Percentiles rank a stretch among this genome's conserved stretches.
These are phyloP conservation scores for Cadophora malorum DNA, from an alignment of 2,329 filamentous ascomycete species.

Conservation along the genomic window DNA sequence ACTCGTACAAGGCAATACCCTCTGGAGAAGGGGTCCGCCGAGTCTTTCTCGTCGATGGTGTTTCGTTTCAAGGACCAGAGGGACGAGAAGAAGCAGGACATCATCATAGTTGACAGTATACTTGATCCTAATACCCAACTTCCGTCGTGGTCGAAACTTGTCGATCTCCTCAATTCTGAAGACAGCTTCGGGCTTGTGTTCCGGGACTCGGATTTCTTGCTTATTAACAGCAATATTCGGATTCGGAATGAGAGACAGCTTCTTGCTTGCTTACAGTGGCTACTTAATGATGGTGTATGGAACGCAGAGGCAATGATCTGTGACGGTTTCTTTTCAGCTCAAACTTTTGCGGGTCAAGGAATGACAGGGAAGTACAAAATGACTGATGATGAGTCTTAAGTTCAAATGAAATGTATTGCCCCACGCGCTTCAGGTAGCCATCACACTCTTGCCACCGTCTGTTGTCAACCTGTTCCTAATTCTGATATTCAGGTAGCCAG, in stretches of 20 bases:
- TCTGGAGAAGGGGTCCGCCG: not conserved
- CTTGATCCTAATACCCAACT: constrained; percentile 25
- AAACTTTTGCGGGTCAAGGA: not conserved
- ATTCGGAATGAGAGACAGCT: constrained; percentile 32
- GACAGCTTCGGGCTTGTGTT: constrained; percentile 27
- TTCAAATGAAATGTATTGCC: not conserved
- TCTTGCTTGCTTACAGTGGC: constrained; percentile 31
- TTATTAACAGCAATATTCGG: constrained; percentile 28
- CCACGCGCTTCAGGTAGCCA: constrained; percentile 36
- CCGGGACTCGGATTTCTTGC: constrained; percentile 25
- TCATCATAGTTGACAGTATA: constrained; percentile 27
- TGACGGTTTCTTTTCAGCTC: not conserved
- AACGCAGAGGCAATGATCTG: constrained; percentile 27
- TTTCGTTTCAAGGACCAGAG: constrained; percentile 25
- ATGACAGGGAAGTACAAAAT: not conserved
- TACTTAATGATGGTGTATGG: constrained; percentile 26
- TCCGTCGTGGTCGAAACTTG: constrained; percentile 30
- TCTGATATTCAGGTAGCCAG: constrained; percentile 47
- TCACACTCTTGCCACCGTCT: constrained; percentile 52
- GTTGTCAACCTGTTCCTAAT: constrained; percentile 50
- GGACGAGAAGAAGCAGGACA: constrained; percentile 29
- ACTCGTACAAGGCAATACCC: constrained; percentile 1
- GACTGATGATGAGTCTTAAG: not conserved
- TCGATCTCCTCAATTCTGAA: constrained; percentile 28
- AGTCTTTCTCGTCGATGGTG: constrained; percentile 27